These are phyloP conservation scores for Suillus weaverae DNA, from an alignment of 768 basidiomycete species.

Conservation along the genomic window DNA sequence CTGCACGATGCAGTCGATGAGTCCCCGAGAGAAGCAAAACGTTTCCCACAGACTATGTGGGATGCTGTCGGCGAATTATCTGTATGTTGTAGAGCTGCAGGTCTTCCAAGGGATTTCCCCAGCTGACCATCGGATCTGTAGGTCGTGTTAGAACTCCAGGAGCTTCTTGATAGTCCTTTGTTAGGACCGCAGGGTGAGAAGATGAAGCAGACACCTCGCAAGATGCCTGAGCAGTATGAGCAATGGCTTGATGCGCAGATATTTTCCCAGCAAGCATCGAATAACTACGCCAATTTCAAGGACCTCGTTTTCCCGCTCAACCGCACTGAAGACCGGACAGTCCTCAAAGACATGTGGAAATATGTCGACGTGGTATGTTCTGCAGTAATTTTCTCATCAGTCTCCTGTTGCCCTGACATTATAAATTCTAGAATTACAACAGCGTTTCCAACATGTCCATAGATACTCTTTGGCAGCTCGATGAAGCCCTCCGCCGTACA, in stretches of 20 bases:
- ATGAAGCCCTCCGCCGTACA: conserved; percentile 46
- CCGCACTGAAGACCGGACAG: conserved; percentile 47
- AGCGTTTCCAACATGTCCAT: conserved; percentile 50
- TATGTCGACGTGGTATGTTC: conserved; percentile 55
- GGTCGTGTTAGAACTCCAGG: conserved; percentile 66
- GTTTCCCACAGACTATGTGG: conserved; percentile 79
- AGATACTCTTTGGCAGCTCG: conserved; percentile 65
- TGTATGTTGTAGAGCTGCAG: conserved; percentile 36
- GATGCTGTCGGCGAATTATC: conserved; percentile 82
- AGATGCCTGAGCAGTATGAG: conserved; percentile 62
- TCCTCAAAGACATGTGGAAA: conserved; percentile 66
- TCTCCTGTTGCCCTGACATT: not conserved
- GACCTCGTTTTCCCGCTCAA: conserved; percentile 59
- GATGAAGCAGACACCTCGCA: conserved; percentile 50
- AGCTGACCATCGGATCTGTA: conserved; percentile 25
- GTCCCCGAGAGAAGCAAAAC: conserved; percentile 68
- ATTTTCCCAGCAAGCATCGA: conserved; percentile 58
- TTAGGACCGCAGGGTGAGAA: conserved; percentile 52
- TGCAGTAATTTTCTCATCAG: not conserved
- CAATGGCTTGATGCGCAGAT: conserved; percentile 70
- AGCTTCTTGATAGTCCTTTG: conserved; percentile 62
- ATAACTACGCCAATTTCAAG: conserved; percentile 49
- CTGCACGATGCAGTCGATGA: conserved; percentile 73
- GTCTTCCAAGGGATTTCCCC: not conserved
- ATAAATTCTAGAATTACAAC: conserved; percentile 58